phyloP scores from a whole-genome alignment of 495 filamentous ascomycete genomes.

The Trichoderma asperelloides region DNA sequence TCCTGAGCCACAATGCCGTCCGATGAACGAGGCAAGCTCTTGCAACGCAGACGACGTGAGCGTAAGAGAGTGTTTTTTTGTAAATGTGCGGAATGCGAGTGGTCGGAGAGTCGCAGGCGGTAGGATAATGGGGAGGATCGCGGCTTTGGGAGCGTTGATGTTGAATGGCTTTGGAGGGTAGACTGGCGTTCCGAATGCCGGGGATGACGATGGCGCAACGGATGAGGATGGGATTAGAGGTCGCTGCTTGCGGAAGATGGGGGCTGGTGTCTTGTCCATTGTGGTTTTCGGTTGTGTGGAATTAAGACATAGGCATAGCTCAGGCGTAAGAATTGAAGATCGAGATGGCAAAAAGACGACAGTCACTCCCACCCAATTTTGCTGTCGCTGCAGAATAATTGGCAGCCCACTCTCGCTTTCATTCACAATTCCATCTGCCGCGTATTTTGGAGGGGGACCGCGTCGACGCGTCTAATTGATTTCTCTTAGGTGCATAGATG shows the following conservation, averaged over 20 bases:
- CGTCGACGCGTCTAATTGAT: conserved; percentile 12
- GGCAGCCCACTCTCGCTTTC: not conserved
- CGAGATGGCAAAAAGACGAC: not conserved
- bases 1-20: conserved; percentile 85
- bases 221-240: conserved; percentile 26
- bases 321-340: not conserved
- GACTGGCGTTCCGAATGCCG: conserved; percentile 75
- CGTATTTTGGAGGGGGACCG: conserved; percentile 3
- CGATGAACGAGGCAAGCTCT: conserved; percentile 78
- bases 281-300: not conserved
- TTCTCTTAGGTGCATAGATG: conserved; percentile 6
- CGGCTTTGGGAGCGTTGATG: conserved; percentile 49
- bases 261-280: conserved; percentile 8
- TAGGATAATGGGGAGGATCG: conserved; percentile 79
- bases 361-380: not conserved
- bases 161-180: conserved; percentile 58
- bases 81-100: conserved; percentile 90
- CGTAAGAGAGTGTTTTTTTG: conserved; percentile 93
- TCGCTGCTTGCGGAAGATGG: conserved; percentile 20
- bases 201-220: conserved; percentile 76
- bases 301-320: not conserved
- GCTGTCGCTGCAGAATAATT: not conserved
- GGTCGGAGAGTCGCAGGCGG: conserved; percentile 81
- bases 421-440: not conserved
- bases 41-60: conserved; percentile 82